Percentiles rank a stretch among this genome's conserved stretches.
Evolutionary conservation across 495 filamentous ascomycete genomes (phyloP).

Genomic region (Hyaloscypha variabilis): DNA sequence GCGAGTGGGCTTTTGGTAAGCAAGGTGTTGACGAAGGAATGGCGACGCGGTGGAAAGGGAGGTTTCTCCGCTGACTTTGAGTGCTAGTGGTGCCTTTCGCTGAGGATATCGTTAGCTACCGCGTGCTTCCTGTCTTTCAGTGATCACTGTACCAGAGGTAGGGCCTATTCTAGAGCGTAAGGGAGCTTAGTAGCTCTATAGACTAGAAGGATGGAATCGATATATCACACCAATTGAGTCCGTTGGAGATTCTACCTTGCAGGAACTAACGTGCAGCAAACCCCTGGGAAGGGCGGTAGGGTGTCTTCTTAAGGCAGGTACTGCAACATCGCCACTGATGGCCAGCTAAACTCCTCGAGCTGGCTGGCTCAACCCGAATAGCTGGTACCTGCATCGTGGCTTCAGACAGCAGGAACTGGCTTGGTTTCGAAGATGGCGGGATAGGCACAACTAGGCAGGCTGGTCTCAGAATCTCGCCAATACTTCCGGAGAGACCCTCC

Average conservation of each 20-base stretch:
- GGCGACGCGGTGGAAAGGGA: not conserved
- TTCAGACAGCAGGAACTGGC: not conserved
- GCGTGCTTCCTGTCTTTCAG: not conserved
- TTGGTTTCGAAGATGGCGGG: not conserved
- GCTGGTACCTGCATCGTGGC: not conserved
- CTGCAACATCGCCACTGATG: not conserved
- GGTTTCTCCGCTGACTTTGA: not conserved
- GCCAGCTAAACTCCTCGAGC: not conserved
- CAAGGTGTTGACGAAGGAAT: conserved; percentile 12
- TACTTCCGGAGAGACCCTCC: not conserved
- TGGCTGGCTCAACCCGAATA: not conserved
- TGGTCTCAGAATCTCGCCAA: not conserved
- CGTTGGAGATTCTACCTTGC: not conserved
- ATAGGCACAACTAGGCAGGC: not conserved
- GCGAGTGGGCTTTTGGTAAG: conserved; percentile 5
- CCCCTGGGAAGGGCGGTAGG: conserved; percentile 1
- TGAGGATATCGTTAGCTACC: not conserved
- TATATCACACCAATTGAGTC: not conserved
- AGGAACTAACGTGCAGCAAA: not conserved
- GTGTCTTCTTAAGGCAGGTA: not conserved
- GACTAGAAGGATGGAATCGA: not conserved
- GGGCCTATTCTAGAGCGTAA: not conserved
- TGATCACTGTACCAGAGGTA: not conserved
- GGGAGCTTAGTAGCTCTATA: not conserved
- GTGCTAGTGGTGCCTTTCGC: too few relatives aligned